Evolutionary conservation across 2,329 filamentous ascomycete genomes (phyloP).

Genomic region (Fusarium pseudocircinatum): DNA sequence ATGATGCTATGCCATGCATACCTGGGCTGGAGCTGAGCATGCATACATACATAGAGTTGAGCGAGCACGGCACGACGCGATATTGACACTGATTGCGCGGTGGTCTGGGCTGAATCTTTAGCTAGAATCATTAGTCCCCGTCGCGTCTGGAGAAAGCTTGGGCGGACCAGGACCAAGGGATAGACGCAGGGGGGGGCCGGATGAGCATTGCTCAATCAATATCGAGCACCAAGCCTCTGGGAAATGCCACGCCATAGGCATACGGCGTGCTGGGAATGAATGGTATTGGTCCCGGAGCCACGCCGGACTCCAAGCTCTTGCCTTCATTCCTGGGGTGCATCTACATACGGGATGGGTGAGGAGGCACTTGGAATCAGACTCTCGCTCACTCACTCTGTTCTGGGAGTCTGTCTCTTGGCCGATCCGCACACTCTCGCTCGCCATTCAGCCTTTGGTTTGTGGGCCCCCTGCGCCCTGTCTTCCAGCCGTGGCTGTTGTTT

Average conservation of each 20-base stretch:
- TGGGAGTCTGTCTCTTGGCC: not conserved
- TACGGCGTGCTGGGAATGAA: not conserved
- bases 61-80: slow-evolving; percentile 32
- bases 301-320: slow-evolving; percentile 23
- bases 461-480: slow-evolving; percentile 5
- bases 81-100: slow-evolving; percentile 28
- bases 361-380: slow-evolving; percentile 17
- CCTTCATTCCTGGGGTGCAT: slow-evolving; percentile 32
- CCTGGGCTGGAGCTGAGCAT: not conserved
- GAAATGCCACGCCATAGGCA: slow-evolving; percentile 22
- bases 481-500: slow-evolving; percentile 27
- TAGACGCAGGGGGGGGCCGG: slow-evolving; percentile 26
- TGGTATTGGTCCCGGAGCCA: slow-evolving; percentile 18
- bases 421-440: slow-evolving; percentile 19
- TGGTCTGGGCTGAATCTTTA: slow-evolving; percentile 19
- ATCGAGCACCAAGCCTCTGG: slow-evolving; percentile 20
- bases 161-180: slow-evolving; percentile 25
- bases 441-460: slow-evolving; percentile 14
- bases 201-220: slow-evolving; percentile 2
- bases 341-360: not conserved
- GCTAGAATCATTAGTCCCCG: slow-evolving; percentile 11
- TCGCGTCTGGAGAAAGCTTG: slow-evolving; percentile 35
- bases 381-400: not conserved
- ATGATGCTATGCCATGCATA: not conserved
- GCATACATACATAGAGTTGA: slow-evolving; percentile 6